Conservation (phyloP, 352 stramenopile species). For the Phytophthora fragariaefolia region DNA sequence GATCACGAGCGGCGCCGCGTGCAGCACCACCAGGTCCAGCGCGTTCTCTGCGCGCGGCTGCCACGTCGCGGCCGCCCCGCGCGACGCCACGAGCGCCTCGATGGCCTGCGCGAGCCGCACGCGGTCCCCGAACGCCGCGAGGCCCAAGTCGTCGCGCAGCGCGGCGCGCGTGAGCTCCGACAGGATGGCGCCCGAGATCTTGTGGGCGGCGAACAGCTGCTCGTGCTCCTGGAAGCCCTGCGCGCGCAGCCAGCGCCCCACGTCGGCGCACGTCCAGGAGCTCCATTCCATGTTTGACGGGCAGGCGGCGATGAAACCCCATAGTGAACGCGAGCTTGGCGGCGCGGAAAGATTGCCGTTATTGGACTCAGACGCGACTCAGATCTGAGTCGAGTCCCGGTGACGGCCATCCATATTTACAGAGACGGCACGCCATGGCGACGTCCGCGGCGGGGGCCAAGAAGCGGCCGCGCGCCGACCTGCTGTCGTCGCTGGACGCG, state of each 20-base stretch:
- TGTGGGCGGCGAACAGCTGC: slow-evolving; percentile 59
- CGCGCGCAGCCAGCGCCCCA: slow-evolving; percentile 43
- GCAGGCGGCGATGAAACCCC: too few relatives aligned
- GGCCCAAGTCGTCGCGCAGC: slow-evolving; percentile 68
- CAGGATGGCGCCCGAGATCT: slow-evolving; percentile 66
- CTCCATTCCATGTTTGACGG: slow-evolving; percentile 44
- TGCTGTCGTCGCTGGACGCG: slow-evolving; percentile 80
- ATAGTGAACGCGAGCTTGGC: slow-evolving; percentile 8
- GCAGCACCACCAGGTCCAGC: slow-evolving; percentile 81
- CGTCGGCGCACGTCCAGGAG: slow-evolving; percentile 47
- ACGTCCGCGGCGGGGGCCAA: slow-evolving; percentile 35
- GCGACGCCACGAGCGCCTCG: slow-evolving; percentile 46
- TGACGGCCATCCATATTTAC: slow-evolving; percentile 8
- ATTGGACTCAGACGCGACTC: slow-evolving; percentile 21
- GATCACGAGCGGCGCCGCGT: slow-evolving; percentile 83
- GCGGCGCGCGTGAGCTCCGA: slow-evolving; percentile 68
- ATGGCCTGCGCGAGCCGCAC: slow-evolving; percentile 66
- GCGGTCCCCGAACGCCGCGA: slow-evolving; percentile 66
- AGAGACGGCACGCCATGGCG: slow-evolving; percentile 41
- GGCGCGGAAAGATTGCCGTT: slow-evolving; percentile 19
- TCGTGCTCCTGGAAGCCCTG: slow-evolving; percentile 41
- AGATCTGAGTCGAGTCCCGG: slow-evolving; percentile 22
- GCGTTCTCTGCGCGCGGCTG: slow-evolving; percentile 49
- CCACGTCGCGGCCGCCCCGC: slow-evolving; percentile 7
- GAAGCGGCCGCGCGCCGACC: slow-evolving; percentile 74